Conservation (phyloP, 78 protist genomes). For the Creolimax fragrantissima region DNA sequence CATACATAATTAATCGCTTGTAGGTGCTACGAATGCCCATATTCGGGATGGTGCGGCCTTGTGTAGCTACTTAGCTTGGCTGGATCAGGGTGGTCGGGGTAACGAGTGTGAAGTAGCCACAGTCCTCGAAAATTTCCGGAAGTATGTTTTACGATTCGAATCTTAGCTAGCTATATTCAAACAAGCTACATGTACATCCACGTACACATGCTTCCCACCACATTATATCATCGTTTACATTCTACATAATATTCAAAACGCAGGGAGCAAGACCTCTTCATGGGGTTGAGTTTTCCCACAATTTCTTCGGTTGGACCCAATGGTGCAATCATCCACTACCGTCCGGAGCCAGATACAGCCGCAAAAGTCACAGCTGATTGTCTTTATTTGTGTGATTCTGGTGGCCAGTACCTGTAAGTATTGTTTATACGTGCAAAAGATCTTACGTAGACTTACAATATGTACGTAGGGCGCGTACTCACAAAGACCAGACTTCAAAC, state of each 20-base stretch:
- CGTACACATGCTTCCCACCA: too few species aligned
- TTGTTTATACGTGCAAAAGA: too few species aligned
- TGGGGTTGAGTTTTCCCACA: slow-evolving; percentile 44
- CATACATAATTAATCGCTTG: background rate
- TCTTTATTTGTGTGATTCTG: slow-evolving; percentile 70
- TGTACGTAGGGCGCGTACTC: too few species aligned
- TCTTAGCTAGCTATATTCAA: background rate
- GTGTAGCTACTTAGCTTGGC: slow-evolving; percentile 56
- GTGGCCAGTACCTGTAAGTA: slow-evolving; percentile 46
- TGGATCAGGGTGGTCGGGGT: slow-evolving; percentile 25
- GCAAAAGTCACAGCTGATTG: background rate
- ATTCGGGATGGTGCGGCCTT: slow-evolving; percentile 70
- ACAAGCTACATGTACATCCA: too few species aligned
- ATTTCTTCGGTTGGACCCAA: slow-evolving; percentile 62
- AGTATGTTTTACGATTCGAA: background rate
- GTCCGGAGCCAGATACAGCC: slow-evolving; percentile 35
- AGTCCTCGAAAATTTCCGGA: background rate
- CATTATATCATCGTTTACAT: too few species aligned
- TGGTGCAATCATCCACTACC: slow-evolving; percentile 89
- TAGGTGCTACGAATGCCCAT: slow-evolving; percentile 30
- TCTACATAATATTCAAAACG: background rate
- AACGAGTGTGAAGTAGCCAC: background rate
- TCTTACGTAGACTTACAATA: background rate
- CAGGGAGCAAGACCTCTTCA: slow-evolving; percentile 40
- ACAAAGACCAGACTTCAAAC: too few species aligned